A percentile compares a stretch with the other conserved stretches of the same genome.
These are phyloP conservation scores for Vigna unguiculata DNA, from an alignment of 306 rosid genomes.

Conservation along the genomic window DNA sequence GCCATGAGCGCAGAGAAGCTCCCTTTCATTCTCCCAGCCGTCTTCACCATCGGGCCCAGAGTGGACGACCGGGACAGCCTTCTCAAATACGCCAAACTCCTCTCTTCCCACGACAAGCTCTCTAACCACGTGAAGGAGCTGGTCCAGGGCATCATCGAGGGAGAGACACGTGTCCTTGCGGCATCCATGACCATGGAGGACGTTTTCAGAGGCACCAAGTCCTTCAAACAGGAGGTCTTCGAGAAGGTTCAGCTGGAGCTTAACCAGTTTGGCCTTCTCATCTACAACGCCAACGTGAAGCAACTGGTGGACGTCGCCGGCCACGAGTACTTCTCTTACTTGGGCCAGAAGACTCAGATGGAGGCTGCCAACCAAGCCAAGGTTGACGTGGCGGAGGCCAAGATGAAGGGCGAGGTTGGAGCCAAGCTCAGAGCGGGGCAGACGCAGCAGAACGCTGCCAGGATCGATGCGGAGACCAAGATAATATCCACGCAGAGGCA, in stretches of 20 bases:
- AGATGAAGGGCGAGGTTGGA: slow-evolving; percentile 48
- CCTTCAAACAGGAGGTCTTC: slow-evolving; percentile 65
- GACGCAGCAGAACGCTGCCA: slow-evolving; percentile 46
- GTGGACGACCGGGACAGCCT: slow-evolving; percentile 49
- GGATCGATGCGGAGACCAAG: slow-evolving; percentile 46
- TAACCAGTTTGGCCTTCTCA: slow-evolving; percentile 65
- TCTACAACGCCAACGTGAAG: slow-evolving; percentile 75
- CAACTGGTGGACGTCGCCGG: slow-evolving; percentile 65
- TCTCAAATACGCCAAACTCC: slow-evolving; percentile 61
- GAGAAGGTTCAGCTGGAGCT: slow-evolving; percentile 68
- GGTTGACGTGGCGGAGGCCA: slow-evolving; percentile 47
- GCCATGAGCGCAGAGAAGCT: slow-evolving; percentile 82
- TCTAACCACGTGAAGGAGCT: slow-evolving; percentile 64
- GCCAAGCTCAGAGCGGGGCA: slow-evolving; percentile 28
- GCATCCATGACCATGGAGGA: slow-evolving; percentile 80
- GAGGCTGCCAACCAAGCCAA: slow-evolving; percentile 69
- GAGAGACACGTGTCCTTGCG: slow-evolving; percentile 72
- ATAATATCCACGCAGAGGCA: slow-evolving; percentile 17
- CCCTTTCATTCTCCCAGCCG: slow-evolving; percentile 67
- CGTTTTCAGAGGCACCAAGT: slow-evolving; percentile 51
- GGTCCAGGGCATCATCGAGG: slow-evolving; percentile 69
- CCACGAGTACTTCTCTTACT: slow-evolving; percentile 71
- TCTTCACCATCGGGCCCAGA: slow-evolving; percentile 75
- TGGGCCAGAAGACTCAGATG: slow-evolving; percentile 77
- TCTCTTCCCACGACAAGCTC: slow-evolving; percentile 47